Base-by-base conservation (phyloP, 2,329 filamentous ascomycete genomes). In the Waltergamsia citrina region DNA sequence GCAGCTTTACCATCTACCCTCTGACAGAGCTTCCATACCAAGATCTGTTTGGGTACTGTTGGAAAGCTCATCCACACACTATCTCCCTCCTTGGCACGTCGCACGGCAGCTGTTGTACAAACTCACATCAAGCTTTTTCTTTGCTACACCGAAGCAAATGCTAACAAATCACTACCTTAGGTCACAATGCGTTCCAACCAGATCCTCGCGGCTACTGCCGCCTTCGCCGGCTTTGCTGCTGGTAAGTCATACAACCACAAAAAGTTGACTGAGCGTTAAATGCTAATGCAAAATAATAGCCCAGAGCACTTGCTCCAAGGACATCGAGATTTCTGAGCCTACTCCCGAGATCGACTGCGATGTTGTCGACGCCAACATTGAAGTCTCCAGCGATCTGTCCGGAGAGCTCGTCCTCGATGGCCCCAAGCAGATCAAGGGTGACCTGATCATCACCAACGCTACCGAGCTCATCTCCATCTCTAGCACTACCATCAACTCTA, bases 311-410 rank as follows among this genome's bases (percentile, higher is more conserved):
- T 59, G 57, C 33, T 63, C 63, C 14, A 59, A 62, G 41, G 78
- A 73, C 45, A 68, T 86, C 63, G 69, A 69, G 56, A 78, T 71
- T 59, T 71, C 65, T 35, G 72, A 74, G 46, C 71, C 84, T 52
- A 77, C 73, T 37, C 68, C 67, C 14, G 55, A 54, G 32, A 62
- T 90, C 39, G 56, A 70, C 42, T 94, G 88, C 72, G 54, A 61
- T n/a, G 81, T 73, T 36, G 70, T 85, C 53, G 62, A 72, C 33
- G 86, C 82, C 50, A 69, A 73, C 54, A 65, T 94, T 41, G 68
- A 74, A 42, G 69, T 94, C 43, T 69, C 67, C 41, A 63, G 66
- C 24, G 53, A 56, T 33, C 68, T 77, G 25, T 59, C 67, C 33
- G 72, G 71, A 30, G 56, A 59, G 41, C 68, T 94, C 45, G 59